phyloP scores from a whole-genome alignment of 1,284 basidiomycete genomes.

The Porodaedalea pini region DNA sequence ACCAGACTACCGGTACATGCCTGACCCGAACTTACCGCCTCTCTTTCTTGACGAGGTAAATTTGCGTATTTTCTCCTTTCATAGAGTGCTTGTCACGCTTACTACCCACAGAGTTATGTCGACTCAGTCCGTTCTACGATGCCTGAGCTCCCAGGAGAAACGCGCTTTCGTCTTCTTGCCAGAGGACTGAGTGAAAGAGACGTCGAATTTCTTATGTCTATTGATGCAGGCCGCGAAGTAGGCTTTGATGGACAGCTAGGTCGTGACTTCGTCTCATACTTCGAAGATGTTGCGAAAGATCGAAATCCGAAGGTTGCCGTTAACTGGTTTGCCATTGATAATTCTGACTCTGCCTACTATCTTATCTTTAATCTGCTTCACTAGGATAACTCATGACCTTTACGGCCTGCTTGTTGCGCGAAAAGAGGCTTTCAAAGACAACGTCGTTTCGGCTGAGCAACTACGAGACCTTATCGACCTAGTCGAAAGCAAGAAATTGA shows the following conservation, averaged over 20 bases:
- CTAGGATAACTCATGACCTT: conserved; percentile 84
- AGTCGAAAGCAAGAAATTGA: conserved; percentile 64
- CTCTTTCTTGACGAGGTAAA: conserved; percentile 61
- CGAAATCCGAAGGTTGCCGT: conserved; percentile 68
- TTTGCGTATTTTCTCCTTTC: conserved; percentile 5
- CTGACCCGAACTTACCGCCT: conserved; percentile 89
- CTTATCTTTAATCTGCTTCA: not conserved
- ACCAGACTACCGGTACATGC: conserved; percentile 98
- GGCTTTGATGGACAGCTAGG: conserved; percentile 56
- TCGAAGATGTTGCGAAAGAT: conserved; percentile 60
- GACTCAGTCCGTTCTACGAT: conserved; percentile 51
- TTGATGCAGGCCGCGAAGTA: conserved; percentile 64
- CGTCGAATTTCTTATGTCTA: conserved; percentile 70
- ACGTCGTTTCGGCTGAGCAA: conserved; percentile 56
- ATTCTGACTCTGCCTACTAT: not conserved
- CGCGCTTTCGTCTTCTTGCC: conserved; percentile 53
- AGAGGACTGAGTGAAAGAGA: conserved; percentile 61
- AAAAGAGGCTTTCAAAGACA: conserved; percentile 58
- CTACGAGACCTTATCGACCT: conserved; percentile 79
- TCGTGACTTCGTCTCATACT: conserved; percentile 63
- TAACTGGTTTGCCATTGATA: conserved; percentile 69
- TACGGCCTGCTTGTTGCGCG: conserved; percentile 70
- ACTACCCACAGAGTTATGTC: conserved; percentile 52
- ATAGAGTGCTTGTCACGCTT: not conserved
- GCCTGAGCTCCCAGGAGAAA: conserved; percentile 78